Evolutionary conservation across 1,284 basidiomycete genomes (phyloP).

Genomic region (Tylopilus orsonianus): DNA sequence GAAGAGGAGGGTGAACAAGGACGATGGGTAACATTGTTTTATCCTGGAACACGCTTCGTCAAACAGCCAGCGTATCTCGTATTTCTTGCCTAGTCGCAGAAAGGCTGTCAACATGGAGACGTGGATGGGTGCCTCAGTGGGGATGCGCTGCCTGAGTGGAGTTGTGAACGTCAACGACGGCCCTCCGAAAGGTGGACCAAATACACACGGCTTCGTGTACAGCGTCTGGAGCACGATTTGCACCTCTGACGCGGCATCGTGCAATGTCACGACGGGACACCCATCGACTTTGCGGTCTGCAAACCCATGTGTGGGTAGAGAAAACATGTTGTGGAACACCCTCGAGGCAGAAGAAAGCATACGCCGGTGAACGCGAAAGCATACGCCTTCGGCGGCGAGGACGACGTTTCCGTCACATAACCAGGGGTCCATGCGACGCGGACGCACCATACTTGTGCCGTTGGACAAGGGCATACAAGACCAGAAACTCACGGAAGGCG

Average conservation of each 20-base stretch:
- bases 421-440: conserved; percentile 28
- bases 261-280: conserved; percentile 25
- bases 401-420: conserved; percentile 29
- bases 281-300: conserved; percentile 23
- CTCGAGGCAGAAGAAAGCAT: conserved; percentile 28
- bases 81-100: conserved; percentile 27
- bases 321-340: conserved; percentile 26
- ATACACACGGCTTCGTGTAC: conserved; percentile 28
- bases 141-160: conserved; percentile 24
- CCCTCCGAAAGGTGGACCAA: conserved; percentile 5
- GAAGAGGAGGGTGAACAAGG: conserved; percentile 28
- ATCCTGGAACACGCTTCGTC: conserved; percentile 25
- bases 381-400: conserved; percentile 21
- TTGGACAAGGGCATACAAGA: conserved; percentile 24
- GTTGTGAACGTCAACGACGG: conserved; percentile 7
- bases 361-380: conserved; percentile 26
- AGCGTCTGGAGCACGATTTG: conserved; percentile 29
- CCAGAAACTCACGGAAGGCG: conserved; percentile 10
- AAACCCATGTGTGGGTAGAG: conserved; percentile 9
- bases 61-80: conserved; percentile 30
- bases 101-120: conserved; percentile 25
- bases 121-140: conserved; percentile 20
- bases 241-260: conserved; percentile 25
- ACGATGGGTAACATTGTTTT: conserved; percentile 26
- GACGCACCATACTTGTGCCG: conserved; percentile 13